These are phyloP conservation scores for Lactifluus rugatus DNA, from an alignment of 768 basidiomycete species.

Conservation along the genomic window DNA sequence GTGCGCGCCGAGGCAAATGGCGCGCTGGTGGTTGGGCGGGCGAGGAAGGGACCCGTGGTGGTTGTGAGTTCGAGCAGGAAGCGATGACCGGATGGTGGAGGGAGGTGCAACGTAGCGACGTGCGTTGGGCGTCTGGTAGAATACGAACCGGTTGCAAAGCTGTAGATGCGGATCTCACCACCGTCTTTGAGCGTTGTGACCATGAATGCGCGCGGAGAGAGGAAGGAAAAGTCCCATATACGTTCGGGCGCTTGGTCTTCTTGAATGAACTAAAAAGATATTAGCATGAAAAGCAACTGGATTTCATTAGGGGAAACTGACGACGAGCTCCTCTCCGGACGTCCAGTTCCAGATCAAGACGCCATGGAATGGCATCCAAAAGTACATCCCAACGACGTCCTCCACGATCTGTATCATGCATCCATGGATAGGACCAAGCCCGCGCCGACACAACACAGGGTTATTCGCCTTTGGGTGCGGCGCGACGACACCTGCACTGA, in stretches of 20 bases:
- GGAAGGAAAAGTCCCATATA: no score
- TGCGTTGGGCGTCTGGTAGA: conserved; percentile 5
- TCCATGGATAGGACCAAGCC: no score
- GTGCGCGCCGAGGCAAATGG: conserved; percentile 22
- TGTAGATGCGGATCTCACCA: no score
- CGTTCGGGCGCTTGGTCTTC: no score
- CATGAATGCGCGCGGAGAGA: conserved; percentile 33
- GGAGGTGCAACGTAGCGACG: conserved; percentile 24
- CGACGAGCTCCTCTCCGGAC: no score
- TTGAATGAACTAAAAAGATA: conserved; percentile 25
- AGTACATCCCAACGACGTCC: conserved; percentile 44
- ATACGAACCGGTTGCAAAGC: no score
- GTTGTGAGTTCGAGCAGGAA: conserved; percentile 19
- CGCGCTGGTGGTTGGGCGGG: not conserved
- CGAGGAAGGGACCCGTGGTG: conserved; percentile 26
- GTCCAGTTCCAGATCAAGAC: conserved; percentile 49
- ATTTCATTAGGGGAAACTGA: conserved; percentile 27
- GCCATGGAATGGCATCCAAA: conserved; percentile 27
- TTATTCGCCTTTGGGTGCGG: conserved; percentile 35
- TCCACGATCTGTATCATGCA: conserved; percentile 43
- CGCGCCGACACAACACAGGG: no score
- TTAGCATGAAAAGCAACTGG: not conserved
- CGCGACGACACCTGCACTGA: conserved; percentile 28
- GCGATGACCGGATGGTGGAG: conserved; percentile 15
- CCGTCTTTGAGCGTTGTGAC: conserved; percentile 31